These are phyloP conservation scores for Candida nanaspora DNA, from an alignment of 805 yeast genomes.

Conservation along the genomic window DNA sequence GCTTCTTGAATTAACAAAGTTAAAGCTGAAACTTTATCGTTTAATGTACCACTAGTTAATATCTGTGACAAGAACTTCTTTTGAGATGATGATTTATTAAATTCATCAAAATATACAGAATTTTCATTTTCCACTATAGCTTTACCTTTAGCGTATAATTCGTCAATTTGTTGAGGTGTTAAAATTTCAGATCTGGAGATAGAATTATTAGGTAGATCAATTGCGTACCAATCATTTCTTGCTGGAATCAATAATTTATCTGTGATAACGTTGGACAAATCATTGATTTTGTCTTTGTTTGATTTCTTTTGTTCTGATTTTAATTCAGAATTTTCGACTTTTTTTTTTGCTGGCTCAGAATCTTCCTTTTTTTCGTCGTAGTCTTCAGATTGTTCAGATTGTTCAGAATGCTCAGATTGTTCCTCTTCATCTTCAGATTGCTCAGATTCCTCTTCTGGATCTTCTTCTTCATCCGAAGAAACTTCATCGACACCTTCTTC, in stretches of 20 bases:
- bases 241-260: constrained; percentile 53
- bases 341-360: constrained; percentile 16
- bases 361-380: constrained; percentile 18
- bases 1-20: constrained; percentile 92
- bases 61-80: constrained; percentile 84
- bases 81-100: constrained; percentile 70
- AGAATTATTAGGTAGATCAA: constrained; percentile 27
- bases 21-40: constrained; percentile 91
- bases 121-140: constrained; percentile 64
- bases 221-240: constrained; percentile 70
- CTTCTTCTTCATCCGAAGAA: constrained; percentile 27
- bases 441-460: constrained; percentile 31
- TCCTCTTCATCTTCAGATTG: constrained; percentile 27
- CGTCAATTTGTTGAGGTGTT: constrained; percentile 49
- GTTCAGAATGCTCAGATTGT: constrained; percentile 17
- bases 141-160: constrained; percentile 60
- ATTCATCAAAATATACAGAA: constrained; percentile 61
- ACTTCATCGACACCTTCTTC: constrained; percentile 30
- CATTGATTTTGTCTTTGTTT: constrained; percentile 20
- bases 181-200: constrained; percentile 28
- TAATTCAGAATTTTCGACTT: constrained; percentile 14
- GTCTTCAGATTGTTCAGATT: constrained; percentile 22
- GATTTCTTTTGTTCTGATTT: constrained; percentile 24
- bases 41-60: constrained; percentile 84
- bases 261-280: constrained; percentile 43